These are phyloP conservation scores for Beauveria medogensis DNA, from an alignment of 2,329 filamentous ascomycete species.

Conservation along the genomic window DNA sequence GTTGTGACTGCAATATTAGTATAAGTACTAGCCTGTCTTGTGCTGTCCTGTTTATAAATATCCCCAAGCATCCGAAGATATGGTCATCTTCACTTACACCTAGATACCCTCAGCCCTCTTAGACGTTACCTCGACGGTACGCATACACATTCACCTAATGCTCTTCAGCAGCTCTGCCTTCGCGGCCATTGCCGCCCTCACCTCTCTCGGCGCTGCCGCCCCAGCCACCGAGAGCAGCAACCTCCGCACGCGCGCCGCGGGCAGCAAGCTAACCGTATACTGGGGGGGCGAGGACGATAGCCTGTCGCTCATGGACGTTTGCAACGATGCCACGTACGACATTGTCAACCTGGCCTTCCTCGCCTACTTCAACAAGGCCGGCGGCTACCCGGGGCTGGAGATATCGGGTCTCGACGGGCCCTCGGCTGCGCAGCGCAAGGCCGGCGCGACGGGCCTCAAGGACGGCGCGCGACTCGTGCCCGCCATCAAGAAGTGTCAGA, in stretches of 20 bases:
- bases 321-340: constrained; percentile 15
- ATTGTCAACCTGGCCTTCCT: constrained; percentile 19
- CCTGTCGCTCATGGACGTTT: constrained; percentile 15
- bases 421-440: constrained; percentile 13
- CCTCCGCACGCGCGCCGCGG: constrained; percentile 8
- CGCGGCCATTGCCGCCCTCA: constrained; percentile 1
- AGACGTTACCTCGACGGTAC: not conserved
- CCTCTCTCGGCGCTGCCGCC: constrained; percentile 2
- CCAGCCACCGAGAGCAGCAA: not conserved
- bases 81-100: not conserved
- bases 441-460: constrained; percentile 16
- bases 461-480: constrained; percentile 15
- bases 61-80: not conserved
- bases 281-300: constrained; percentile 17
- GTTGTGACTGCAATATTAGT: not conserved
- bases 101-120: not conserved
- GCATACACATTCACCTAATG: not conserved
- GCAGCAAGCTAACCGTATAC: constrained; percentile 17
- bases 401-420: constrained; percentile 4
- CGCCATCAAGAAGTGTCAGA: constrained; percentile 48
- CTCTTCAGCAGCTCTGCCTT: constrained; percentile 8
- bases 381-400: constrained; percentile 11
- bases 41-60: not conserved
- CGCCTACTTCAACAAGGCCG: constrained; percentile 15
- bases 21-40: not conserved